Evolutionary conservation across 1,284 basidiomycete genomes (phyloP).

Genomic region (Ustilago bromivora): DNA sequence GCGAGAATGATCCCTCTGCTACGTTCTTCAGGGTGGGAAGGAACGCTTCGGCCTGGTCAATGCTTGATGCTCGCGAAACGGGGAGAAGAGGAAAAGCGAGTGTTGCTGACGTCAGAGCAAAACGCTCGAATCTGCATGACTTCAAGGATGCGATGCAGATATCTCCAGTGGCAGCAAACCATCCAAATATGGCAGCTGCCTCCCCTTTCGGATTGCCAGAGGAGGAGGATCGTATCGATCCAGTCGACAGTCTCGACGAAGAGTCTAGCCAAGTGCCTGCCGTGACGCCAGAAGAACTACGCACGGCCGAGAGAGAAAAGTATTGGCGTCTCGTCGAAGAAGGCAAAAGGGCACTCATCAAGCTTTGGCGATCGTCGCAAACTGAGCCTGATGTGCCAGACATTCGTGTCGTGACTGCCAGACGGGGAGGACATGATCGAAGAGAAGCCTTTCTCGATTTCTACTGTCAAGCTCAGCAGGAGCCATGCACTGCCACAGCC

Average conservation of each 20-base stretch:
- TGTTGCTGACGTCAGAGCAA: conserved; percentile 15
- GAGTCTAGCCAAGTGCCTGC: not conserved
- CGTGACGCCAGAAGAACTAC: conserved; percentile 21
- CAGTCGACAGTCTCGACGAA: not conserved
- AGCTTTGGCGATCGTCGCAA: conserved; percentile 24
- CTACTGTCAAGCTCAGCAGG: conserved; percentile 37
- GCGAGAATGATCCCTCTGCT: not conserved
- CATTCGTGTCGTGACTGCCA: conserved; percentile 36
- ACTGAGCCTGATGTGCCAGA: conserved; percentile 8
- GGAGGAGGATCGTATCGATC: not conserved
- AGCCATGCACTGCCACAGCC: not conserved
- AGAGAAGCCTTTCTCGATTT: conserved; percentile 45
- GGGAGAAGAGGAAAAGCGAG: not conserved
- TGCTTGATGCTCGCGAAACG: not conserved
- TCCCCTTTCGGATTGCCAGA: not conserved
- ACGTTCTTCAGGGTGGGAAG: not conserved
- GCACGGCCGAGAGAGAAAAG: conserved; percentile 27
- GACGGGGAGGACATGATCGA: conserved; percentile 40
- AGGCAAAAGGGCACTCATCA: conserved; percentile 26
- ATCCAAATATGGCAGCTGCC: not conserved
- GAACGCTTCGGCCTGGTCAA: not conserved
- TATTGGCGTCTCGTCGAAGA: conserved; percentile 34
- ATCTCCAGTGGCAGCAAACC: conserved; percentile 10
- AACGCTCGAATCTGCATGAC: conserved; percentile 10
- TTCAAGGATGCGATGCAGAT: conserved; percentile 7